phyloP scores from a whole-genome alignment of 2,329 filamentous ascomycete species.

The Aureobasidium musti region DNA sequence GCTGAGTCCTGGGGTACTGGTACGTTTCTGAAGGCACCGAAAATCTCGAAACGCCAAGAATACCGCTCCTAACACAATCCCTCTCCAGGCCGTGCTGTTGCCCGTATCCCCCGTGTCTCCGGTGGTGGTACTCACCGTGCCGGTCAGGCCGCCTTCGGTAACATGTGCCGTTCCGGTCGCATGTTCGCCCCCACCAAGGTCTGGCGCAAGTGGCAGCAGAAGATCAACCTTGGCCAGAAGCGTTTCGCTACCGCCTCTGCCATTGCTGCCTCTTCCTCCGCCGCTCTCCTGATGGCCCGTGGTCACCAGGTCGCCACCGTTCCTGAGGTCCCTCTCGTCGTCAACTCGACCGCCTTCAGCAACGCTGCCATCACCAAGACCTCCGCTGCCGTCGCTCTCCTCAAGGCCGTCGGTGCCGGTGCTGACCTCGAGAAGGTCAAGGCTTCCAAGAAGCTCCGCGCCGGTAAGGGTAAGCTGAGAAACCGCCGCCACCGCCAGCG shows the following conservation, averaged over 20 bases:
- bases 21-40: conserved; percentile 45
- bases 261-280: conserved; percentile 91
- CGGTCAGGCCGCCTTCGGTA: conserved; percentile 99
- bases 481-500: conserved; percentile 96
- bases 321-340: conserved; percentile 93
- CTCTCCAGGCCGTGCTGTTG: conserved; percentile 84
- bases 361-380: conserved; percentile 82
- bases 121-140: conserved; percentile 99
- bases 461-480: conserved; percentile 98
- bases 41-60: conserved; percentile 30
- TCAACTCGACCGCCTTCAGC: conserved; percentile 88
- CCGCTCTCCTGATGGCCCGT: conserved; percentile 92
- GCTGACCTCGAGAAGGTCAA: conserved; percentile 94
- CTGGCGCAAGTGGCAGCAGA: conserved; percentile 99
- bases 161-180: conserved; percentile 99
- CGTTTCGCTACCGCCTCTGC: conserved; percentile 98
- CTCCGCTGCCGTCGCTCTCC: conserved; percentile 77
- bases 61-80: conserved; percentile 28
- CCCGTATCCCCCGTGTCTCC: conserved; percentile 99
- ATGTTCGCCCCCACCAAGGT: conserved; percentile 99
- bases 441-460: conserved; percentile 93
- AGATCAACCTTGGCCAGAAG: conserved; percentile 99
- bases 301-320: conserved; percentile 92
- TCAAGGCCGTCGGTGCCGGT: conserved; percentile 88
- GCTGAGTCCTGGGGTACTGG: conserved; percentile 99